Percentiles rank a stretch among this genome's conserved stretches.
These are phyloP conservation scores for Aspergillus diversus DNA, from an alignment of 495 filamentous ascomycete genomes.

Conservation along the genomic window DNA sequence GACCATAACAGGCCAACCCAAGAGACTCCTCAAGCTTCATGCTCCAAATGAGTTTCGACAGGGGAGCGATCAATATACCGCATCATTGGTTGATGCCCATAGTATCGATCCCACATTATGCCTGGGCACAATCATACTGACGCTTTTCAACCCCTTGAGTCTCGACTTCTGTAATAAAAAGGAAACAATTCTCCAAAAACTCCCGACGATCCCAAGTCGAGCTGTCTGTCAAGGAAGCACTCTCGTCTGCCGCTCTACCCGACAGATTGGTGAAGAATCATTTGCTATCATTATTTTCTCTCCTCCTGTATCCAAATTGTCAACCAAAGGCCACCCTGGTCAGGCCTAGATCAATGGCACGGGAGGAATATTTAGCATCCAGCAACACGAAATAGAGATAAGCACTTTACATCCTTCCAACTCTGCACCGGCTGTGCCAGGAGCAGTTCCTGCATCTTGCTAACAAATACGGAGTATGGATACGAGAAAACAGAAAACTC, in stretches of 20 bases:
- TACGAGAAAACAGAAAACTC: not conserved
- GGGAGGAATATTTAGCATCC: conserved; percentile 9
- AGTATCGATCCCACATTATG: no score
- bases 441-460: not conserved
- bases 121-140: not conserved
- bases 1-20: no score
- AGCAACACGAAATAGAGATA: not conserved
- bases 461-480: not conserved
- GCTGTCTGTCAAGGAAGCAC: not conserved
- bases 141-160: not conserved
- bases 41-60: no score
- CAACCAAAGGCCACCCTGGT: not conserved
- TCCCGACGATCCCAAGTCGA: not conserved
- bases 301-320: not conserved
- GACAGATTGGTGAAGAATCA: not conserved
- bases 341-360: not conserved
- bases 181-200: not conserved
- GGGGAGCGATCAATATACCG: no score
- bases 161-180: not conserved
- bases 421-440: not conserved
- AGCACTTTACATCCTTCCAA: conserved; percentile 23
- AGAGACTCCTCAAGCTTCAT: no score
- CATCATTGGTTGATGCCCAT: no score
- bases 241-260: conserved; percentile 1
- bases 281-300: not conserved